Conservation (phyloP, 192 early-diverging fungal genomes). For the Rhizoclosmatium sp. region DNA sequence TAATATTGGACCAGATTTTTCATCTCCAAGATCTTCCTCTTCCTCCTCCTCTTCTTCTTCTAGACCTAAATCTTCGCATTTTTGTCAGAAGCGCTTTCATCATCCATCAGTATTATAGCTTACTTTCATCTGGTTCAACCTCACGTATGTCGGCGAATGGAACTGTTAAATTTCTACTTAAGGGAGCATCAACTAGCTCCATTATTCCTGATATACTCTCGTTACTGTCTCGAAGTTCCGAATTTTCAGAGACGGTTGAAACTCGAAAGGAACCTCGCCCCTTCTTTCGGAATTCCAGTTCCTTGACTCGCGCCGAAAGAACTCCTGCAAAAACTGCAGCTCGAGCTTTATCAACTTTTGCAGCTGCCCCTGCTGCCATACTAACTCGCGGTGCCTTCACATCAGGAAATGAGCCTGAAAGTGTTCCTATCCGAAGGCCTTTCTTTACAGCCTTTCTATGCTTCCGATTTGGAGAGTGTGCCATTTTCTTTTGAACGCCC, state of each 20-base stretch:
- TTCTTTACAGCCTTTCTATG: not conserved
- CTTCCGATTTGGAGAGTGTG: not conserved
- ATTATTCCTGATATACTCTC: too few relatives aligned
- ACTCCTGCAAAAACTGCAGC: not conserved
- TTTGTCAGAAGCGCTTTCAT: not conserved
- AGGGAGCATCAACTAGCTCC: too few relatives aligned
- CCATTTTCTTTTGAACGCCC: conserved; percentile 16
- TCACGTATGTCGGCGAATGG: not conserved
- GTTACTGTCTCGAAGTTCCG: too few relatives aligned
- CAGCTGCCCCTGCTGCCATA: not conserved
- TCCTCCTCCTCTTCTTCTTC: conserved; percentile 3
- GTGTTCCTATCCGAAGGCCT: too few relatives aligned
- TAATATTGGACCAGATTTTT: conserved; percentile 24
- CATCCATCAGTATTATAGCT: not conserved
- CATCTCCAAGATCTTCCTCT: not conserved
- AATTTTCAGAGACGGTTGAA: too few relatives aligned
- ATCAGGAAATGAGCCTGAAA: too few relatives aligned
- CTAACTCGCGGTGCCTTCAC: not conserved
- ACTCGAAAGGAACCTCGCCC: not conserved
- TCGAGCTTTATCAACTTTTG: not conserved
- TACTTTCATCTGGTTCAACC: not conserved
- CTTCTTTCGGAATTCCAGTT: not conserved
- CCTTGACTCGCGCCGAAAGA: not conserved
- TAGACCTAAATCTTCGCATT: not conserved
- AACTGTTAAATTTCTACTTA: too few relatives aligned